phyloP scores from a whole-genome alignment of 352 stramenopile species.

The Blastocystis sp. region DNA sequence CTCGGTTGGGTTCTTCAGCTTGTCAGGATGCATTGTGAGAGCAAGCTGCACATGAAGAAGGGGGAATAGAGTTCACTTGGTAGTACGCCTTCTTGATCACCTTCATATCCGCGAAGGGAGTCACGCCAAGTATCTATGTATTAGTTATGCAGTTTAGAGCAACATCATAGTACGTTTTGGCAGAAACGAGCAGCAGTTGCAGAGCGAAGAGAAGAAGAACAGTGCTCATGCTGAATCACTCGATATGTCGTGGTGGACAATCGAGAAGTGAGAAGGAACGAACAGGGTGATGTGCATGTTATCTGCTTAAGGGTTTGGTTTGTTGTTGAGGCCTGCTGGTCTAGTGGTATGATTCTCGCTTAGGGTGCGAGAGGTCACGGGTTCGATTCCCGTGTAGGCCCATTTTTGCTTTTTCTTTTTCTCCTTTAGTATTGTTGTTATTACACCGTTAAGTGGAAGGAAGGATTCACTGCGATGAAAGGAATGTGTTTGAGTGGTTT shows the following conservation, averaged over 20 bases:
- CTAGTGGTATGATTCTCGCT: conserved; percentile 70
- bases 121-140: conserved; percentile 40
- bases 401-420: conserved; percentile 30
- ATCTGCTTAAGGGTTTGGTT: neutral
- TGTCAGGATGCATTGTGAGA: conserved; percentile 52
- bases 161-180: conserved; percentile 55
- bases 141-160: neutral
- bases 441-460: too few species aligned
- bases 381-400: conserved; percentile 70
- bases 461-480: too few species aligned
- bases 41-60: conserved; percentile 6
- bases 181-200: neutral
- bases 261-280: too few species aligned
- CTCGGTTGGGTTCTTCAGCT: conserved; percentile 53
- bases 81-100: conserved; percentile 65
- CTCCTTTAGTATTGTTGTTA: neutral
- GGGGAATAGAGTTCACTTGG: neutral
- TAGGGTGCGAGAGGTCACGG: conserved; percentile 70
- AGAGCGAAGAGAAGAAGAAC: neutral
- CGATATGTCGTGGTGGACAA: too few species aligned
- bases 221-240: neutral
- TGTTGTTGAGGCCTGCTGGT: conserved; percentile 44
- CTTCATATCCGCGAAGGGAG: conserved; percentile 3
- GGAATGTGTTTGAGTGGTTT: too few species aligned
- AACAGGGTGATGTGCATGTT: neutral